Conservation (phyloP, 768 basidiomycete genomes). For the Russula earlei region DNA sequence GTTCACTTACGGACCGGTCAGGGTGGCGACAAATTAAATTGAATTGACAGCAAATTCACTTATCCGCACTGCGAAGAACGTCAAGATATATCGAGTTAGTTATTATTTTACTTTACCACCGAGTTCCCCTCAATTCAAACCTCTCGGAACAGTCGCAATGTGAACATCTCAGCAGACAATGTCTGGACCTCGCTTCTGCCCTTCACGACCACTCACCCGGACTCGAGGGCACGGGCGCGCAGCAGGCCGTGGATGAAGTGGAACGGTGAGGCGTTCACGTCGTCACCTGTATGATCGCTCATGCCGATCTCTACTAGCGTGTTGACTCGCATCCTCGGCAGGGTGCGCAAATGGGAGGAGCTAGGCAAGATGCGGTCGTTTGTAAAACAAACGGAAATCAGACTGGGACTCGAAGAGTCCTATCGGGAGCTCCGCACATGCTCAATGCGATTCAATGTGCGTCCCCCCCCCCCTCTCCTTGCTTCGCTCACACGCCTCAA, state of each 20-base stretch:
- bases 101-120: too few relatives aligned
- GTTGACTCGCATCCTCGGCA: conserved; percentile 7
- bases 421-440: conserved; percentile 14
- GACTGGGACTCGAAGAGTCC: conserved; percentile 11
- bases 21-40: not conserved
- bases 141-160: conserved; percentile 8
- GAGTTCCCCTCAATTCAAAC: too few relatives aligned
- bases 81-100: conserved; percentile 15
- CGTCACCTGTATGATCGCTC: not conserved
- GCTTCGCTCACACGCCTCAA: not conserved
- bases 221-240: conserved; percentile 15
- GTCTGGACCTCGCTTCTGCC: conserved; percentile 6
- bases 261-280: conserved; percentile 4
- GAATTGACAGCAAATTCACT: not conserved
- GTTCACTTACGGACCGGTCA: not conserved
- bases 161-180: conserved; percentile 9
- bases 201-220: conserved; percentile 9
- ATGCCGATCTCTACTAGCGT: conserved; percentile 1
- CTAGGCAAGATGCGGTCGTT: conserved; percentile 14
- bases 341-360: conserved; percentile 11
- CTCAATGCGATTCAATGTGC: conserved; percentile 13
- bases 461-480: not conserved
- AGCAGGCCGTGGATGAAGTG: conserved; percentile 17
- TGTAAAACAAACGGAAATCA: conserved; percentile 17
- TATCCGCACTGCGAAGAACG: conserved; percentile 6